Percentiles rank a stretch among this genome's conserved stretches.
Conservation (phyloP, 1,284 basidiomycete species). For the Leccinum fallax region DNA sequence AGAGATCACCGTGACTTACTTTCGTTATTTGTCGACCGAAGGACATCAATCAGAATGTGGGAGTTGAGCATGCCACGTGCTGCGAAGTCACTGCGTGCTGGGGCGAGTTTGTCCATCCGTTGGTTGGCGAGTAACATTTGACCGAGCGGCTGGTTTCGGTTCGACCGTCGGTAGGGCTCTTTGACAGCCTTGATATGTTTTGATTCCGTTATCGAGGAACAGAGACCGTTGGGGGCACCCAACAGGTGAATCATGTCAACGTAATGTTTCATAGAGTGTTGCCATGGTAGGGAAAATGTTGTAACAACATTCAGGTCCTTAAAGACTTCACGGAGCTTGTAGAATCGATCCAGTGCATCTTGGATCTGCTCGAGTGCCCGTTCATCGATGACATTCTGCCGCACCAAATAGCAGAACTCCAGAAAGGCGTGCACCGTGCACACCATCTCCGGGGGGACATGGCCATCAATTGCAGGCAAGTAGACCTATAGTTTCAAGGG, state of each 20-base stretch:
- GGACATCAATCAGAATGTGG: neutral
- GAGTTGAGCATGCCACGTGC: neutral
- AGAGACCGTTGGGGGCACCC: neutral
- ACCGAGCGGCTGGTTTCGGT: neutral
- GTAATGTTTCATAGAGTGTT: slow-evolving; percentile 3
- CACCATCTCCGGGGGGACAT: neutral
- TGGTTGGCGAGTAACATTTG: neutral
- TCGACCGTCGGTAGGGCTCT: neutral
- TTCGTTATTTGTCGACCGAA: neutral
- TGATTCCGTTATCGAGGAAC: neutral
- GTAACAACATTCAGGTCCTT: neutral
- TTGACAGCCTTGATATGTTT: neutral
- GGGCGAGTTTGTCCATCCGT: neutral
- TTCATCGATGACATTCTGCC: neutral
- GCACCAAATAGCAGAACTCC: neutral
- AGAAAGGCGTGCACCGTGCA: neutral
- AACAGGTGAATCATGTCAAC: neutral
- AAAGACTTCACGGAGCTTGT: neutral
- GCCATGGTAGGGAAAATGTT: neutral
- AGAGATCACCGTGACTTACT: neutral
- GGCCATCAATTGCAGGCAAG: neutral
- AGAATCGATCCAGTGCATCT: neutral
- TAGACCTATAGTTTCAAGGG: neutral
- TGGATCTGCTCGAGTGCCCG: neutral
- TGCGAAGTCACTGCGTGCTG: neutral